Conservation (phyloP, 345 rosid genomes). For the Syzygium aqueum region DNA sequence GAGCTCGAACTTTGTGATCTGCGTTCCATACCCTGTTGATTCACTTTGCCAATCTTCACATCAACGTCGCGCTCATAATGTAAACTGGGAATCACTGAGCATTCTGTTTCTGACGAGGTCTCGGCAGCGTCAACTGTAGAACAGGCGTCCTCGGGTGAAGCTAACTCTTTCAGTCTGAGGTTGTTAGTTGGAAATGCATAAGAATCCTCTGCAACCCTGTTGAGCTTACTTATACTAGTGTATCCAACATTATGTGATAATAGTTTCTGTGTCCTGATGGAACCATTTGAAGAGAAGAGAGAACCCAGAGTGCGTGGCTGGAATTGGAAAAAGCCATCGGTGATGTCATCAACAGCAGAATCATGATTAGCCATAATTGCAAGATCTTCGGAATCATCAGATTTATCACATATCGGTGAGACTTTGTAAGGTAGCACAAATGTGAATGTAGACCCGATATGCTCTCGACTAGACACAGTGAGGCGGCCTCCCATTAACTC, state of each 20-base stretch:
- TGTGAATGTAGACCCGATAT: slow-evolving; percentile 81
- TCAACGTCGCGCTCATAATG: slow-evolving; percentile 17
- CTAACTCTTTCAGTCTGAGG: slow-evolving; percentile 27
- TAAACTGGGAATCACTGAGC: slow-evolving; percentile 26
- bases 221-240: slow-evolving; percentile 24
- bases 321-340: slow-evolving; percentile 70
- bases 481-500: slow-evolving; percentile 96
- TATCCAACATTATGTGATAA: slow-evolving; percentile 20
- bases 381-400: slow-evolving; percentile 75
- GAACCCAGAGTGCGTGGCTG: slow-evolving; percentile 58
- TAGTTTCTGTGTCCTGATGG: slow-evolving; percentile 31
- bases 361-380: slow-evolving; percentile 59
- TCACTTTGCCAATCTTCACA: slow-evolving; percentile 6
- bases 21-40: slow-evolving; percentile 1
- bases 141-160: slow-evolving; percentile 41
- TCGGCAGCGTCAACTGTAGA: slow-evolving; percentile 35
- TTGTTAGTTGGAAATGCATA: slow-evolving; percentile 28
- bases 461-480: slow-evolving; percentile 76
- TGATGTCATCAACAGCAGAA: slow-evolving; percentile 48
- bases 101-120: slow-evolving; percentile 40
- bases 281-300: slow-evolving; percentile 46
- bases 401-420: slow-evolving; percentile 42
- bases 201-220: slow-evolving; percentile 22
- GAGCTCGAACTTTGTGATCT: not conserved
- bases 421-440: slow-evolving; percentile 79